Evolutionary conservation across 305 asterid genomes (phyloP), one percentile per base, ranked within the genome.

Genomic region (Fraxinus paxiana): DNA sequence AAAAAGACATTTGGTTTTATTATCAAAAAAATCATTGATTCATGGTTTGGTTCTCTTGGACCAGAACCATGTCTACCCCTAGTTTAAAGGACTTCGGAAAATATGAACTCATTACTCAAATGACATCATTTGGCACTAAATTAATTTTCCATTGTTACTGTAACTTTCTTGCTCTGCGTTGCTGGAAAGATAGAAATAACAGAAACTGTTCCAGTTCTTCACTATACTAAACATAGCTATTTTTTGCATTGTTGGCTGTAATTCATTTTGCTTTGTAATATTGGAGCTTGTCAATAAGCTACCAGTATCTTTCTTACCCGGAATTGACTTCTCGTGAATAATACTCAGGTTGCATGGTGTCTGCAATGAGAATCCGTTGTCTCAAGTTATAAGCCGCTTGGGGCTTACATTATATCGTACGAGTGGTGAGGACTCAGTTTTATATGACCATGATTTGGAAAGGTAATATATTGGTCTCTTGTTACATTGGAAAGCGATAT

Each of bases 331-430:
- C 35, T 71, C 76, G 8, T 78, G 18, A 26, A 73, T 35, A 26
- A 54, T 72, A 46, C 76, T 20, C 95, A 95, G 99, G 99, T 85
- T 95, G 63, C 99, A 96, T 85, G 99, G 99, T 38, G 99, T 96
- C 83, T 96, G 99, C 86, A 89, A 96, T 83, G 99, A 96, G 90
- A 96, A 96, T 89, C 99, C 99, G 10, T 83, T 96, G 92, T 94
- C 99, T 88, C 97, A 97, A 79, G 77, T 94, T 63, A 96, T 96
- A 80, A 90, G 98, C 80, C 92, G 91, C 48, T 85, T 94, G 85
- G 98, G 99, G 77, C 97, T 96, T 79, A 88, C 89, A 17, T 80
- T 96, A 81, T 92, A 96, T 81, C 94, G 98, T 43, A 96, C 99
- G 63, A 96, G 99, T 84, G 99, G 97, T 30, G 99, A 96, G 12